phyloP scores from a whole-genome alignment of 2,329 filamentous ascomycete species.

The Ceratocystis lukuohia region DNA sequence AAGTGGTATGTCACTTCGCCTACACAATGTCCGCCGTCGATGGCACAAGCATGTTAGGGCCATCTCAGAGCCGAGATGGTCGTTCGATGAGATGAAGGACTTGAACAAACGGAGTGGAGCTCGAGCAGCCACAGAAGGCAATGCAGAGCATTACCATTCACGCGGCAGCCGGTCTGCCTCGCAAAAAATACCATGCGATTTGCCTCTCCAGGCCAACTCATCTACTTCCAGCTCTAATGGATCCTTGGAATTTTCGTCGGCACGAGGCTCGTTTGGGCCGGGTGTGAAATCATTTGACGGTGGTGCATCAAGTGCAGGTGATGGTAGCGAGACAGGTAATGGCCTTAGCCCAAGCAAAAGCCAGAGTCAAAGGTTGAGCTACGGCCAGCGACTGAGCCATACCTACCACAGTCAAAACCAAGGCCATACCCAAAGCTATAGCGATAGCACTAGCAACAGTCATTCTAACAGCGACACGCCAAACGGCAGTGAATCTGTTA shows the following conservation, averaged over 20 bases:
- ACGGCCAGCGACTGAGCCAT: neutral
- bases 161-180: neutral
- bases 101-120: neutral
- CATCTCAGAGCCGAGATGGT: constrained; percentile 13
- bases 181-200: constrained; percentile 11
- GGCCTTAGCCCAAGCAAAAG: neutral
- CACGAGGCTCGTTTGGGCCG: neutral
- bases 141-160: neutral
- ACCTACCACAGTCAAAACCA: neutral
- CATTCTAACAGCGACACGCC: neutral
- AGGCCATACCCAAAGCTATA: neutral
- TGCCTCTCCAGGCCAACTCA: neutral
- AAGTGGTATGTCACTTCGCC: constrained; percentile 6
- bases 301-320: neutral
- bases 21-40: constrained; percentile 9
- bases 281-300: neutral
- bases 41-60: constrained; percentile 14
- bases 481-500: neutral
- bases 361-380: neutral
- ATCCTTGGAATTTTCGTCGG: neutral
- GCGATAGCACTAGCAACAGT: neutral
- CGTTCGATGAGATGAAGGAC: constrained; percentile 12
- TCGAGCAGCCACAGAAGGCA: neutral
- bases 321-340: neutral
- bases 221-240: neutral